phyloP scores from a whole-genome alignment of 2,329 filamentous ascomycete genomes.

The Herpotrichia juniperi region DNA sequence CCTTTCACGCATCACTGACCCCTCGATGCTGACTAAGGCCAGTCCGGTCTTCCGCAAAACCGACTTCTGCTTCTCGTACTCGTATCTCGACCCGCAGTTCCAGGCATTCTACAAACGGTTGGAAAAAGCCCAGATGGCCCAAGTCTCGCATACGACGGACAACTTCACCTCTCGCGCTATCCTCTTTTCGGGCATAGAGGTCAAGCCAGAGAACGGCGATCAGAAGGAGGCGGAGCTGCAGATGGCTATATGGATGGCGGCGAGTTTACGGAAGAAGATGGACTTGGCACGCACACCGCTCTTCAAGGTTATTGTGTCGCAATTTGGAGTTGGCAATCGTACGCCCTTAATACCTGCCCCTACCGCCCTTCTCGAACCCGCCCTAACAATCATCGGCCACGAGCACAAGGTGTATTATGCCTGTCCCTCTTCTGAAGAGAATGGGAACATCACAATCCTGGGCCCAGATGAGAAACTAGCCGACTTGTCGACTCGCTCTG shows the following conservation, averaged over 20 bases:
- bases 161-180: constrained; percentile 7
- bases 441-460: constrained; percentile 14
- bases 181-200: constrained; percentile 23
- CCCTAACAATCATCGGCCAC: constrained; percentile 19
- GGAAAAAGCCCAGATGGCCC: constrained; percentile 5
- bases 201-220: constrained; percentile 20
- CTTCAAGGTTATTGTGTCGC: too few species aligned
- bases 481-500: constrained; percentile 16
- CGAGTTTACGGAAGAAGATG: constrained; percentile 22
- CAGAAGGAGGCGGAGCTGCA: constrained; percentile 22
- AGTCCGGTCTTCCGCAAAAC: constrained; percentile 16
- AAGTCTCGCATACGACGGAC: constrained; percentile 15
- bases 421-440: constrained; percentile 9
- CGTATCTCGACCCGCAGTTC: constrained; percentile 14
- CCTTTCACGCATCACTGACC: constrained; percentile 12
- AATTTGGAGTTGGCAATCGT: too few species aligned
- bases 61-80: constrained; percentile 21
- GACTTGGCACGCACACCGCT: constrained; percentile 18
- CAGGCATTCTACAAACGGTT: constrained; percentile 13
- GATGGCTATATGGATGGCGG: constrained; percentile 24
- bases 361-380: constrained; percentile 13
- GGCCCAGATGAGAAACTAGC: constrained; percentile 18
- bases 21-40: constrained; percentile 4
- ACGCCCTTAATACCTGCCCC: too few species aligned
- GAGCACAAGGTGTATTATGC: constrained; percentile 23